These are phyloP conservation scores for Suillus sp. DNA, from an alignment of 768 basidiomycete genomes.

Conservation along the genomic window DNA sequence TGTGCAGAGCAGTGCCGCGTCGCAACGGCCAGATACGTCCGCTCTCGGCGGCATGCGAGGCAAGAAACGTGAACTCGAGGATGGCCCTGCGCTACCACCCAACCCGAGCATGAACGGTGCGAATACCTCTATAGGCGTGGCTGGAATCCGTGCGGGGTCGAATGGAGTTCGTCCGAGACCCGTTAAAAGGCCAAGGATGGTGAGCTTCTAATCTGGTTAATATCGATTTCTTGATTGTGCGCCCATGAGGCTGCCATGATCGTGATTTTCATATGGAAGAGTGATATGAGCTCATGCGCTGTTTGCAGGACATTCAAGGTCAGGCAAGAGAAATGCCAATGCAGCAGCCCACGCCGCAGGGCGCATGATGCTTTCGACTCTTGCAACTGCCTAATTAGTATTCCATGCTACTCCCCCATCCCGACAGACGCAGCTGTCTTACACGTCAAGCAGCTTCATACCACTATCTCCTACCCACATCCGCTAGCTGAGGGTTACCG, in stretches of 20 bases:
- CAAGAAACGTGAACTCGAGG: slow-evolving; percentile 38
- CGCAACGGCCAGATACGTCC: slow-evolving; percentile 23
- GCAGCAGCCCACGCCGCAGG: slow-evolving; percentile 76
- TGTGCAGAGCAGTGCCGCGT: slow-evolving; percentile 27
- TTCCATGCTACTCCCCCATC: slow-evolving; percentile 2
- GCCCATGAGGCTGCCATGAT: neutral
- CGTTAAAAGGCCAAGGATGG: slow-evolving; percentile 76
- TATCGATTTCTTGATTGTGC: slow-evolving; percentile 2
- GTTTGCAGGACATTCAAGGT: slow-evolving; percentile 59
- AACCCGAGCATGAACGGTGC: slow-evolving; percentile 30
- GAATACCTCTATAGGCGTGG: slow-evolving; percentile 31
- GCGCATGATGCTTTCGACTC: slow-evolving; percentile 41
- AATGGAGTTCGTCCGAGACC: slow-evolving; percentile 64
- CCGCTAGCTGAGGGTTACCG: neutral
- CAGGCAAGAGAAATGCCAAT: slow-evolving; percentile 63
- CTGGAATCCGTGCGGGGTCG: slow-evolving; percentile 60
- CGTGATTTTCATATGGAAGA: slow-evolving; percentile 2
- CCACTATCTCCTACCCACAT: slow-evolving; percentile 1
- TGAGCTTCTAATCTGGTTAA: slow-evolving; percentile 37
- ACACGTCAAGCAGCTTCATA: neutral
- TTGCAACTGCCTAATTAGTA: neutral
- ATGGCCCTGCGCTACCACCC: slow-evolving; percentile 23
- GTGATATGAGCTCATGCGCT: slow-evolving; percentile 8
- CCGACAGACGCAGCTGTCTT: neutral
- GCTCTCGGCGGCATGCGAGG: slow-evolving; percentile 26